Base-by-base conservation (phyloP, 495 filamentous ascomycete species). In the Trichodelitschia bisporula region DNA sequence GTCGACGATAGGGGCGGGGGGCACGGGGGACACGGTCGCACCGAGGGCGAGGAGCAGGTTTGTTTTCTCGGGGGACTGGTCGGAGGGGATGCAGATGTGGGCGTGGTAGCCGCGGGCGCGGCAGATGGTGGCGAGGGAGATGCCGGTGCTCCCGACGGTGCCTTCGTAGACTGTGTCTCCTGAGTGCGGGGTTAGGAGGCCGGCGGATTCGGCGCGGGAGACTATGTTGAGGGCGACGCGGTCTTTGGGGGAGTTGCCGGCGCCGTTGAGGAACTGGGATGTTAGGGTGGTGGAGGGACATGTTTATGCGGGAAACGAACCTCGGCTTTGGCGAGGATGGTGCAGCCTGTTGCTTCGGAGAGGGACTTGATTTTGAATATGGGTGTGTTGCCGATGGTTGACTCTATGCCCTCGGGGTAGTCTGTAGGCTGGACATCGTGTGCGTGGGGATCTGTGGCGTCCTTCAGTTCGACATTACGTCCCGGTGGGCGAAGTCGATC, bases 131-230 rank as follows among this genome's bases (percentile, higher is more conserved):
- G 89, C 89, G 14, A 99, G 59, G 3, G 86, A 93, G 36, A 97
- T 92, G 3, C 84, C 44, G 3, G 44, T 47, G 29, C 36, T 44
- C 24, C 86, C 86, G 9, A 90, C 84, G 4, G 89, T 99, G 28
- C 89, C 86, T 55, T 99, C 86, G 53, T 95, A 99, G 41, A 99
- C 75, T 14, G 71, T 80, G 44, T 95, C 89, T 33, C 83, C 84
- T 15, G 72, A 69, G 42, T 74, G 55, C 0, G 89, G 86, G 3
- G 55, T 64, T 29, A 99, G 51, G 5, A 83, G 57, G 2, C 79
- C 80, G 32, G 62, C 53, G 40, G 68, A 61, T 56, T 95, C 83
- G 19, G 89, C 86, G 37, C 61, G 64, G 28, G 70, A 46, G 42
- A 95, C 86, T 58, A 92, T 84, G 48, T 66, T 77, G 21, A 93